A percentile compares a stretch with the other conserved stretches of the same genome.
Conservation (phyloP, 345 rosid genomes). For the Populus tremula region DNA sequence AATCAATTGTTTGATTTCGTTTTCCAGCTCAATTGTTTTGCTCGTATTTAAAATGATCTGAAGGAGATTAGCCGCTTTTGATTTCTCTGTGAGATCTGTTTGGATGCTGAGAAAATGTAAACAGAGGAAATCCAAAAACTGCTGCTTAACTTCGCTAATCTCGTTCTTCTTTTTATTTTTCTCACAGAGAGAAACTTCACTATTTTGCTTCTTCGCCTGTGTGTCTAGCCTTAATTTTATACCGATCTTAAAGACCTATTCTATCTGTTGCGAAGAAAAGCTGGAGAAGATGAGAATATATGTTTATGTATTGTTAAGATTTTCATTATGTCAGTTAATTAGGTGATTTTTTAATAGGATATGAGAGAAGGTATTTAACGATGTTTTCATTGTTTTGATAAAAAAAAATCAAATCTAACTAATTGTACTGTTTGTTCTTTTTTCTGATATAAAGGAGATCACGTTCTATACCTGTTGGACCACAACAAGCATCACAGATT, state of each 20-base stretch:
- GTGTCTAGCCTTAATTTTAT: neutral
- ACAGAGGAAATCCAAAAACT: neutral
- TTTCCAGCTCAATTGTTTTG: neutral
- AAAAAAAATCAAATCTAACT: neutral
- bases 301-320: neutral
- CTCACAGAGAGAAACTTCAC: neutral
- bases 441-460: slow-evolving; percentile 50
- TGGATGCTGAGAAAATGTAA: neutral
- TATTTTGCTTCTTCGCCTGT: neutral
- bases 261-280: neutral
- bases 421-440: neutral
- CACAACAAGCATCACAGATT: slow-evolving; percentile 66
- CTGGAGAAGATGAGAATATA: neutral
- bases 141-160: neutral
- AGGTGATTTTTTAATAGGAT: neutral
- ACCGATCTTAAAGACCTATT: neutral
- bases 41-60: neutral
- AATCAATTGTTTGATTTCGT: neutral
- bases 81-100: slow-evolving; percentile 4
- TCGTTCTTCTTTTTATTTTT: too few relatives aligned
- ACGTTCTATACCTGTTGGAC: slow-evolving; percentile 36
- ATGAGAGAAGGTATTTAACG: neutral
- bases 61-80: slow-evolving; percentile 3
- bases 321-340: neutral
- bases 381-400: neutral